A percentile compares a stretch with the other conserved stretches of the same genome.
These are phyloP conservation scores for Castanopsis chinensis DNA, from an alignment of 306 rosid genomes.

Conservation along the genomic window DNA sequence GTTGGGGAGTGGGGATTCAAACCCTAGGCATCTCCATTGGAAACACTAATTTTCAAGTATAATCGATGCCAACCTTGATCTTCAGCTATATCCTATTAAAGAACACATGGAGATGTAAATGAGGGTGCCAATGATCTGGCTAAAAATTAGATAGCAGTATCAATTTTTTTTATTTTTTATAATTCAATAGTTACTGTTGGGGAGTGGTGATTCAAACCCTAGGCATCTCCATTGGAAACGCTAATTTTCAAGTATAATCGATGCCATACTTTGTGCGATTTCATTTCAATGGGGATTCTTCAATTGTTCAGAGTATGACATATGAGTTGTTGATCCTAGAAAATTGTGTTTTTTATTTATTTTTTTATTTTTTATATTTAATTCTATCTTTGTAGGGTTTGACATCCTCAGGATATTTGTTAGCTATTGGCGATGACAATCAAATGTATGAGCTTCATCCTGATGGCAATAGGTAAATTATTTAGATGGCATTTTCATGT, in stretches of 20 bases:
- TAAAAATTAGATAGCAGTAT: background rate
- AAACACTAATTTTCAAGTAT: background rate
- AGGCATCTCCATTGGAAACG: too few relatives aligned
- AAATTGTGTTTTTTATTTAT: background rate
- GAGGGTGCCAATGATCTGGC: background rate
- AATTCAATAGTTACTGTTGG: too few relatives aligned
- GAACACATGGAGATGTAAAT: background rate
- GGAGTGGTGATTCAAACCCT: too few relatives aligned
- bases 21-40: too few relatives aligned
- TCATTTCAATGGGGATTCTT: background rate
- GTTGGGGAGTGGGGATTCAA: too few relatives aligned
- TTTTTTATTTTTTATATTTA: constrained; percentile 9
- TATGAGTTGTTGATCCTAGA: constrained; percentile 3
- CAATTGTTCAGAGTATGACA: constrained; percentile 5
- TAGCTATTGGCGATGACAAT: constrained; percentile 80
- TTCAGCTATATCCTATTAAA: background rate
- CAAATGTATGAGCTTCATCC: constrained; percentile 92
- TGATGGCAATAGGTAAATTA: constrained; percentile 80
- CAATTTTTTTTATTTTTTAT: too few relatives aligned
- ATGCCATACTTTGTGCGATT: background rate
- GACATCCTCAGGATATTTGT: constrained; percentile 68
- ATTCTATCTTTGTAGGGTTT: constrained; percentile 46
- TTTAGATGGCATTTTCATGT: background rate
- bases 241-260: background rate
- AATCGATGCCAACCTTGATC: background rate